These are phyloP conservation scores for Nidularia pulvinata DNA, from an alignment of 768 basidiomycete species.

Conservation along the genomic window DNA sequence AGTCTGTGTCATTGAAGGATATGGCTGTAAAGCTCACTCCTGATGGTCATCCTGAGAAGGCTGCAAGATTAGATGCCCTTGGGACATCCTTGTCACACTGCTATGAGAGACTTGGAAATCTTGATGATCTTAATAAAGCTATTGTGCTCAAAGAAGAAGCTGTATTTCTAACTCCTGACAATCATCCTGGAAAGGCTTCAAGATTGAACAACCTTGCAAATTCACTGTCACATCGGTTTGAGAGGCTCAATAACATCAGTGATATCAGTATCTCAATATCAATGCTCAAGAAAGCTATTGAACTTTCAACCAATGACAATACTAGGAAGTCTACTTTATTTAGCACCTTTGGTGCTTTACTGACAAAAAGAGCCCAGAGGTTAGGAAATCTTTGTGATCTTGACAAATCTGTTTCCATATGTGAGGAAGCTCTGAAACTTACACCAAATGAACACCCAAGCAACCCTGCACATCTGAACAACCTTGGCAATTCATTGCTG, in stretches of 20 bases:
- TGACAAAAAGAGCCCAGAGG: too few species aligned
- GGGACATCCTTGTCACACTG: neutral
- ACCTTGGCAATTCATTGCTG: neutral
- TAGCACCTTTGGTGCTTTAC: too few species aligned
- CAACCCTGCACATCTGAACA: neutral
- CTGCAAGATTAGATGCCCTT: neutral
- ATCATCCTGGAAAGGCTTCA: neutral
- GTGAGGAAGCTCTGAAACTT: too few species aligned
- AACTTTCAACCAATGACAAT: neutral
- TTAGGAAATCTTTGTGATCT: too few species aligned
- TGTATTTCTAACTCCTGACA: conserved; percentile 2
- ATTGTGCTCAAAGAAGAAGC: conserved; percentile 5
- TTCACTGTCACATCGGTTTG: neutral
- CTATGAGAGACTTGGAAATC: neutral
- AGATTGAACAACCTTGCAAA: neutral
- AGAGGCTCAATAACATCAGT: neutral
- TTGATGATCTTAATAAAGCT: conserved; percentile 4
- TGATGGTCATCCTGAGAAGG: neutral
- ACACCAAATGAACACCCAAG: too few species aligned
- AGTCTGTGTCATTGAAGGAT: neutral
- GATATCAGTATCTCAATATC: neutral
- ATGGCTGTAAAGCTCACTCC: neutral
- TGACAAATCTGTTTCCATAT: too few species aligned
- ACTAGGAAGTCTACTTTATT: neutral
- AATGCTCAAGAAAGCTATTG: neutral